Evolutionary conservation across 768 basidiomycete species (phyloP).

Genomic region (Cystoderma amianthinum): DNA sequence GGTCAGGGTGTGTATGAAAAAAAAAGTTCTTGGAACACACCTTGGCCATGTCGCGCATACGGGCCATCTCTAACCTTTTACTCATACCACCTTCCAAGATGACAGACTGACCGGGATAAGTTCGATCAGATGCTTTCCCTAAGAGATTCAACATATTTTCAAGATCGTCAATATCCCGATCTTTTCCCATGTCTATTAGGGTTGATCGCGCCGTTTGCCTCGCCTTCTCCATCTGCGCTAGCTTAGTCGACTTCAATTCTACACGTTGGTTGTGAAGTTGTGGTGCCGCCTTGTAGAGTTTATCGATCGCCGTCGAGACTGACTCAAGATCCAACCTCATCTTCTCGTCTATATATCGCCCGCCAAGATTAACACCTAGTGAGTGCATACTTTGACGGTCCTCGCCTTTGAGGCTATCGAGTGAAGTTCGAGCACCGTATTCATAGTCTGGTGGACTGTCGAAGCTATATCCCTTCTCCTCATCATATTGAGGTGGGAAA

Average conservation of each 20-base stretch:
- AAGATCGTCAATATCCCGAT: conserved; percentile 47
- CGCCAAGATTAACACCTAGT: conserved; percentile 11
- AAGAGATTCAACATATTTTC: conserved; percentile 69
- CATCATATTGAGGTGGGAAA: conserved; percentile 45
- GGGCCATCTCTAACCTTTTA: conserved; percentile 44
- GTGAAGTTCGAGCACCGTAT: conserved; percentile 24
- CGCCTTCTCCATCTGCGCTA: conserved; percentile 71
- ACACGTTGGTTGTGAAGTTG: conserved; percentile 90
- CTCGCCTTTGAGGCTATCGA: conserved; percentile 28
- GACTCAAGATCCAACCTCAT: conserved; percentile 81
- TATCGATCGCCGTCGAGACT: conserved; percentile 84
- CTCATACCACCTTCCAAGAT: conserved; percentile 57
- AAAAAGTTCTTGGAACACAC: conserved; percentile 25
- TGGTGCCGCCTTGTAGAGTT: conserved; percentile 79
- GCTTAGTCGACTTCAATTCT: conserved; percentile 71
- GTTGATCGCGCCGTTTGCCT: conserved; percentile 29
- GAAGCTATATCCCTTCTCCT: conserved; percentile 22
- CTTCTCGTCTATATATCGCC: conserved; percentile 55
- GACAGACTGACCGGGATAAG: conserved; percentile 64
- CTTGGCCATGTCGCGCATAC: conserved; percentile 55
- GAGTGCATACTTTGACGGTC: conserved; percentile 15
- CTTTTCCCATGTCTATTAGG: conserved; percentile 26
- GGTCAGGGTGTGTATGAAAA: neutral
- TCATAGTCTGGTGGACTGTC: conserved; percentile 53
- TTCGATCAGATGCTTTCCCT: conserved; percentile 63